Evolutionary conservation across 2,329 filamentous ascomycete genomes (phyloP).

Genomic region (Ilyonectria mors-panacis): DNA sequence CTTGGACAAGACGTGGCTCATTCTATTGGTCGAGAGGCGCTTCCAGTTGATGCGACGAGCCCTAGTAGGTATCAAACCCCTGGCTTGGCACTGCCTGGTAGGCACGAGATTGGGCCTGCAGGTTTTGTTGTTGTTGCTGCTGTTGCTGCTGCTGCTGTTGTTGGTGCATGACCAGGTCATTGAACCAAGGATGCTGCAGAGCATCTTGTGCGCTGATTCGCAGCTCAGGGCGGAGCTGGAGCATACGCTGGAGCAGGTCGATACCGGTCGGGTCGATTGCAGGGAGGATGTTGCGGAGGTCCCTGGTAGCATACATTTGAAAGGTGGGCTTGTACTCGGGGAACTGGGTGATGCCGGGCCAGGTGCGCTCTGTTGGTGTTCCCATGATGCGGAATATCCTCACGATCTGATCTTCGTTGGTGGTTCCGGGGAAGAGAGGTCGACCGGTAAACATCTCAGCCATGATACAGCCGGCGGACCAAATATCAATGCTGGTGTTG

Average conservation of each 20-base stretch:
- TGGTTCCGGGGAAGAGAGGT: slow-evolving; percentile 95
- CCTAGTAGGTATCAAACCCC: slow-evolving; percentile 55
- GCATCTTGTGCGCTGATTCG: slow-evolving; percentile 90
- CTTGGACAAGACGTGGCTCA: slow-evolving; percentile 2
- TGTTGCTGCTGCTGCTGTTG: slow-evolving; percentile 60
- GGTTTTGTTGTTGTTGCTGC: slow-evolving; percentile 49
- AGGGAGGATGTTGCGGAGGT: slow-evolving; percentile 87
- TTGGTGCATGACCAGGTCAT: slow-evolving; percentile 75
- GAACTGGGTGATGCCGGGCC: slow-evolving; percentile 94
- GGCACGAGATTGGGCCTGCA: slow-evolving; percentile 60
- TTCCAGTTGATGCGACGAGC: background rate
- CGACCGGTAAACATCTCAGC: slow-evolving; percentile 99
- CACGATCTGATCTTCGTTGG: slow-evolving; percentile 96
- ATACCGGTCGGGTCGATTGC: slow-evolving; percentile 91
- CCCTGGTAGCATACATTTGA: slow-evolving; percentile 94
- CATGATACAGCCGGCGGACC: slow-evolving; percentile 99
- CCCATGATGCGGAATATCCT: slow-evolving; percentile 99
- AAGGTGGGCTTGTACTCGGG: slow-evolving; percentile 98
- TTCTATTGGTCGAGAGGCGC: background rate
- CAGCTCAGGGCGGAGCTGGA: slow-evolving; percentile 93
- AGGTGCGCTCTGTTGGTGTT: slow-evolving; percentile 93
- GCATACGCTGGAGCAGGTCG: slow-evolving; percentile 89
- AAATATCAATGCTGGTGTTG: slow-evolving; percentile 99
- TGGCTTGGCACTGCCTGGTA: slow-evolving; percentile 60
- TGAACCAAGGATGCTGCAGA: slow-evolving; percentile 93